Evolutionary conservation across 208 protist species (phyloP).

Genomic region (Kentomonas sorsogonicus): DNA sequence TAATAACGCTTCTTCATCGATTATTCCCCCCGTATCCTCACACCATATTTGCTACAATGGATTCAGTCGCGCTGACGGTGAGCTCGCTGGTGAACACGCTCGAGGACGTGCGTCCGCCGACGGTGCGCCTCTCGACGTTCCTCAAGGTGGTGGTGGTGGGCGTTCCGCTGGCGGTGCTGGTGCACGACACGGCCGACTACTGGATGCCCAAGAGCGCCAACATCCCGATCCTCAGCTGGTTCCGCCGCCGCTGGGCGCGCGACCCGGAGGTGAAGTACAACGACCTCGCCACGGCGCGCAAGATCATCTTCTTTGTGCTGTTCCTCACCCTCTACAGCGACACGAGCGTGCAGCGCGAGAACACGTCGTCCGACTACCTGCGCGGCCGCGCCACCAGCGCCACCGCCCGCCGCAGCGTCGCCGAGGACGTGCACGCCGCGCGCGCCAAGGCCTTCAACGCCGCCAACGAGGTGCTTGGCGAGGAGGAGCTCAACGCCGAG

Average conservation of each 20-base stretch:
- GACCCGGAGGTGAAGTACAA: conserved; percentile 48
- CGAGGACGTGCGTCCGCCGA: conserved; percentile 57
- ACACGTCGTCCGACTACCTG: conserved; percentile 67
- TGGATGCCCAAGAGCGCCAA: conserved; percentile 58
- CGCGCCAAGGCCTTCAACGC: conserved; percentile 57
- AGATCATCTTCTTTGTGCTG: conserved; percentile 65
- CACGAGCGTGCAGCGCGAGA: conserved; percentile 24
- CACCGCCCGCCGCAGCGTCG: conserved; percentile 36
- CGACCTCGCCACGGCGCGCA: conserved; percentile 49
- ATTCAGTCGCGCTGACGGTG: conserved; percentile 53
- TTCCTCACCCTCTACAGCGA: conserved; percentile 58
- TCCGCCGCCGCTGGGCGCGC: conserved; percentile 59
- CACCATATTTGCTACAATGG: conserved; percentile 32
- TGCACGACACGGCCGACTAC: conserved; percentile 70
- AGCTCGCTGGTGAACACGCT: conserved; percentile 59
- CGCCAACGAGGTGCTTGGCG: conserved; percentile 53
- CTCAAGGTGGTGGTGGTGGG: conserved; percentile 54
- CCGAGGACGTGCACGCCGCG: conserved; percentile 56
- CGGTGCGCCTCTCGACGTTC: conserved; percentile 48
- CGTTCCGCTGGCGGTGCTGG: conserved; percentile 69
- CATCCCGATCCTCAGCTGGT: conserved; percentile 73
- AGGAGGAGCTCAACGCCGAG: conserved; percentile 73
- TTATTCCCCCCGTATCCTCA: neutral
- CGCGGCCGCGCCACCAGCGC: conserved; percentile 50
- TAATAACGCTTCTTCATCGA: neutral